These are phyloP conservation scores for Eutrema heterophyllum DNA, from an alignment of 345 rosid genomes.

Conservation along the genomic window DNA sequence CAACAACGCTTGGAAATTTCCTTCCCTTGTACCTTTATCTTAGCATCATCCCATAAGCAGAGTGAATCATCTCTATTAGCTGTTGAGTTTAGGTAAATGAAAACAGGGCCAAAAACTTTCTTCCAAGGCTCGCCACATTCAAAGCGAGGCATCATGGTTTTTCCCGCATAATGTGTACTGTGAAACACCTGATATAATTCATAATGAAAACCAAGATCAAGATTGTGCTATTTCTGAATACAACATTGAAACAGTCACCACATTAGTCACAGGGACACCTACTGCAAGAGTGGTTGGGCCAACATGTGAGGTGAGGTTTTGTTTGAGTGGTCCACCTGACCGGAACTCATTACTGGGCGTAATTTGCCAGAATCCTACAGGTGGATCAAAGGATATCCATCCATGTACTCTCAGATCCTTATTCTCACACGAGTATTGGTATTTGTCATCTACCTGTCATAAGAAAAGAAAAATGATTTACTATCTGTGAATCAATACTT, in stretches of 20 bases:
- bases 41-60: slow-evolving; percentile 88
- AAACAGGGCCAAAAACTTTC: slow-evolving; percentile 93
- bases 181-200: slow-evolving; percentile 60
- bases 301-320: slow-evolving; percentile 90
- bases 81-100: slow-evolving; percentile 70
- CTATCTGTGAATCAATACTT: not conserved
- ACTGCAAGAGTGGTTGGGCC: slow-evolving; percentile 92
- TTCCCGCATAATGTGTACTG: slow-evolving; percentile 79
- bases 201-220: not conserved
- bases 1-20: not conserved
- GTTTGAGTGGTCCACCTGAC: slow-evolving; percentile 92
- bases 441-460: slow-evolving; percentile 91
- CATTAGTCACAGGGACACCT: slow-evolving; percentile 18
- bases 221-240: not conserved
- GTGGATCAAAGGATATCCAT: slow-evolving; percentile 77
- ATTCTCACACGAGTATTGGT: slow-evolving; percentile 88
- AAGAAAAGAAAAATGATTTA: slow-evolving; percentile 4
- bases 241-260: not conserved
- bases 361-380: slow-evolving; percentile 96
- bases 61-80: slow-evolving; percentile 41
- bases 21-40: slow-evolving; percentile 51
- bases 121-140: slow-evolving; percentile 75
- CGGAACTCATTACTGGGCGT: slow-evolving; percentile 91
- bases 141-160: slow-evolving; percentile 54
- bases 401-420: slow-evolving; percentile 83